Evolutionary conservation across 1,284 basidiomycete species (phyloP).

Genomic region (Malassezia nana): DNA sequence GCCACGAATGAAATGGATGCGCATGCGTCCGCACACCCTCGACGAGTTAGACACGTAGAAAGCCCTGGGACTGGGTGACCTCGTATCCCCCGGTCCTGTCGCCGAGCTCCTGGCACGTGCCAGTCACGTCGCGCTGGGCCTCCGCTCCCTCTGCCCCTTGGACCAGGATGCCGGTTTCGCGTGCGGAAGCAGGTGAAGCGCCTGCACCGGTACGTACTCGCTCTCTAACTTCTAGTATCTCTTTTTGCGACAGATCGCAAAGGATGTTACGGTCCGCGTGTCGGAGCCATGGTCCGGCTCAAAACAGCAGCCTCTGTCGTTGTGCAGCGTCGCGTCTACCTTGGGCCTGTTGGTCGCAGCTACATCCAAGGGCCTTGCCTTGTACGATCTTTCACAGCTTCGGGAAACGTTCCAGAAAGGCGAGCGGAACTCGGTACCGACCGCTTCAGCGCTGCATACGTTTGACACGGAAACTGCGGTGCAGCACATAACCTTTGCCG

Average conservation of each 20-base stretch:
- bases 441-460: not conserved
- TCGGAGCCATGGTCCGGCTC: constrained; percentile 25
- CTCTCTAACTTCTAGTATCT: constrained; percentile 18
- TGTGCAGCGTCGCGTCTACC: not conserved
- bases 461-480: not conserved
- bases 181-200: constrained; percentile 15
- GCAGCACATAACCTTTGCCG: constrained; percentile 1
- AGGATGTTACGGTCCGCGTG: constrained; percentile 38
- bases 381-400: not conserved
- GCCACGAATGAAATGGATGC: constrained; percentile 91
- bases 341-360: not conserved
- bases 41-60: constrained; percentile 61
- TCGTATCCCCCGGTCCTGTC: too few species aligned
- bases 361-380: constrained; percentile 1
- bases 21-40: constrained; percentile 67
- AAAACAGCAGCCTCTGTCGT: not conserved
- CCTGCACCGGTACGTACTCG: constrained; percentile 13
- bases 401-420: constrained; percentile 11
- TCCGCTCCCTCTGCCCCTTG: not conserved
- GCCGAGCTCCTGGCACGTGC: not conserved
- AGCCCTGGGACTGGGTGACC: too few species aligned
- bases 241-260: constrained; percentile 32
- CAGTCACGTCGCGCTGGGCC: not conserved
- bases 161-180: constrained; percentile 6
- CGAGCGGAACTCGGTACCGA: constrained; percentile 17